Percentiles rank a stretch among this genome's conserved stretches.
phyloP scores from a whole-genome alignment of 441 rosid genomes.

The Adansonia grandidieri region DNA sequence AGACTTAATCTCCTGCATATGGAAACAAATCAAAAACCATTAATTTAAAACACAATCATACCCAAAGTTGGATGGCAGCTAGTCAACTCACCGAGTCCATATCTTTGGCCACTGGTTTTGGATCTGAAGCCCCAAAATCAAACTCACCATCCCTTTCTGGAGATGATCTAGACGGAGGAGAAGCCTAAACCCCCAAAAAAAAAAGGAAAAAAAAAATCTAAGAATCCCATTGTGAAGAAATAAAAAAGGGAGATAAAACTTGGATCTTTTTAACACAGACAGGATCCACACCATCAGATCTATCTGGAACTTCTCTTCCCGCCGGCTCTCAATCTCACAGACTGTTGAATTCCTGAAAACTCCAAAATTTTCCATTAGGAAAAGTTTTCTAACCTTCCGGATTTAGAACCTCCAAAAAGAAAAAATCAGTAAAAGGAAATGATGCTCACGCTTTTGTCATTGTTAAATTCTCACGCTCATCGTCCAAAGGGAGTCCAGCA shows the following conservation, averaged over 20 bases:
- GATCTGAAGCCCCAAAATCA: constrained; percentile 68
- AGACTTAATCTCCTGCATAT: constrained; percentile 62
- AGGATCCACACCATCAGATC: constrained; percentile 89
- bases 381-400: not conserved
- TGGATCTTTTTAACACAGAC: not conserved
- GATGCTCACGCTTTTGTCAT: constrained; percentile 57
- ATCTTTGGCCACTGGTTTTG: constrained; percentile 55
- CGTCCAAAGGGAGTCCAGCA: constrained; percentile 49
- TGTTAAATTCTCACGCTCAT: constrained; percentile 48
- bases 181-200: constrained; percentile 53
- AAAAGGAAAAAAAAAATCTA: not conserved
- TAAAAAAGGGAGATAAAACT: not conserved
- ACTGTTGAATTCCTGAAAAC: constrained; percentile 49
- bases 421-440: not conserved
- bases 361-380: not conserved
- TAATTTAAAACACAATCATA: constrained; percentile 28
- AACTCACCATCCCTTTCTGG: constrained; percentile 77
- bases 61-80: not conserved
- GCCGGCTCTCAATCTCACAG: constrained; percentile 49
- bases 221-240: not conserved
- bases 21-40: constrained; percentile 29
- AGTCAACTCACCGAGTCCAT: constrained; percentile 61
- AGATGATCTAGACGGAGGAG: constrained; percentile 81
- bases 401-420: not conserved
- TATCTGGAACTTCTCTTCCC: constrained; percentile 85